Conservation (phyloP, 306 rosid genomes). For the Rubus parviflorus region DNA sequence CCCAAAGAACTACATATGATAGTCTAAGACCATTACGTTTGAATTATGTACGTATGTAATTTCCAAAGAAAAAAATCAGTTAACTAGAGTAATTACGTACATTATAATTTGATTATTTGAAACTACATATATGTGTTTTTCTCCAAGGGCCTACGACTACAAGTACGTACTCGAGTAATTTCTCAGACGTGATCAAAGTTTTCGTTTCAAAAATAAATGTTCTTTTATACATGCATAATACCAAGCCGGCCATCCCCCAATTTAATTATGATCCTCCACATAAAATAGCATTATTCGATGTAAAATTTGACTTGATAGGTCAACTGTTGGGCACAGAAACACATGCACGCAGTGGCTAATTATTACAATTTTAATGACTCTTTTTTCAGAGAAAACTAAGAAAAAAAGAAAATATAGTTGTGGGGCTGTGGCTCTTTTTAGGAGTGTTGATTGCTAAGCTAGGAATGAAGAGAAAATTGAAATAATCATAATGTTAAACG, state of each 20-base stretch:
- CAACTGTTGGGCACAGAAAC: constrained; percentile 39
- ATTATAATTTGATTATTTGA: not conserved
- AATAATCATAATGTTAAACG: constrained; percentile 25
- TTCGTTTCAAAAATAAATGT: not conserved
- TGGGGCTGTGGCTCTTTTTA: constrained; percentile 15
- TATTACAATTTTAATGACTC: constrained; percentile 20
- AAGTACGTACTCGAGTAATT: not conserved
- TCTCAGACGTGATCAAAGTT: not conserved
- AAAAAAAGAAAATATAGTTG: not conserved
- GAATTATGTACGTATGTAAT: no score
- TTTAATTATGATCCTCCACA: constrained; percentile 15
- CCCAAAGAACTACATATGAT: no score
- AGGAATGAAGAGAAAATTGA: constrained; percentile 15
- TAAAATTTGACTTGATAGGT: constrained; percentile 25
- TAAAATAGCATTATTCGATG: constrained; percentile 7
- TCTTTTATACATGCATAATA: not conserved
- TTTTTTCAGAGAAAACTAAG: not conserved
- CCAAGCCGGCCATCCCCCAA: constrained; percentile 8
- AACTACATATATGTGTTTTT: not conserved
- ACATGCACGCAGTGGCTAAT: constrained; percentile 32
- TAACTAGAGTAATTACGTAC: not conserved
- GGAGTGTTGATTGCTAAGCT: constrained; percentile 25
- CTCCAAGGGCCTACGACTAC: not conserved
- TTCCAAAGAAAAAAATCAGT: no score
- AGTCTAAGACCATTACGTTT: no score